These are phyloP conservation scores for Mycogone perniciosa DNA, from an alignment of 2,329 filamentous ascomycete genomes.

Conservation along the genomic window DNA sequence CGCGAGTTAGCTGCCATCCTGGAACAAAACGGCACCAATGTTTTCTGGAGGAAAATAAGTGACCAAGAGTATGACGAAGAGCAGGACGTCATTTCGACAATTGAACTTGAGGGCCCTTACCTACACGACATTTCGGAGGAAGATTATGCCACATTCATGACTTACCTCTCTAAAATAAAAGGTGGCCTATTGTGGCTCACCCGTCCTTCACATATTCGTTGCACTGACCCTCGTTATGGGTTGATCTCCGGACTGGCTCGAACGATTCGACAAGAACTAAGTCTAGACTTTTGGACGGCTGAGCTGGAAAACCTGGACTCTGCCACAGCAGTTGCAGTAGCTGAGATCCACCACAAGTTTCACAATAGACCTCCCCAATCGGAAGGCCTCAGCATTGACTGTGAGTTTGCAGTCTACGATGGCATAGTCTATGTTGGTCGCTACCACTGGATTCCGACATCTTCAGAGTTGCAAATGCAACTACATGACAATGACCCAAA, in stretches of 20 bases:
- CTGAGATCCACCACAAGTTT: neutral
- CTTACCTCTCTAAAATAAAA: conserved; percentile 13
- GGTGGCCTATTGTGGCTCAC: conserved; percentile 10
- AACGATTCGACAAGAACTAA: conserved; percentile 1
- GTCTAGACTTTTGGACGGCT: conserved; percentile 3
- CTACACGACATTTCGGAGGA: conserved; percentile 11
- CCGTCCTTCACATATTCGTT: neutral
- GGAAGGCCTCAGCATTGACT: neutral
- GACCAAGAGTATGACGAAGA: neutral
- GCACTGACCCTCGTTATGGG: conserved; percentile 8
- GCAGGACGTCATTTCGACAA: conserved; percentile 9
- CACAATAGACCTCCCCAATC: neutral
- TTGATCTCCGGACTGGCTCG: conserved; percentile 4
- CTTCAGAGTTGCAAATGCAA: conserved; percentile 14
- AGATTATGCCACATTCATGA: conserved; percentile 13
- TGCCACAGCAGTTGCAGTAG: neutral
- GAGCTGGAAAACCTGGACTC: conserved; percentile 4
- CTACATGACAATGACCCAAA: conserved; percentile 2
- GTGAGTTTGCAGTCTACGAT: conserved; percentile 27
- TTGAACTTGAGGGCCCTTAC: conserved; percentile 16
- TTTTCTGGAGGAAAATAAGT: conserved; percentile 1
- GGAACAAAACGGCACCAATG: neutral
- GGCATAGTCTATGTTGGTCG: conserved; percentile 22
- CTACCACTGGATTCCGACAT: conserved; percentile 21
- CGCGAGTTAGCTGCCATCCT: neutral